These are phyloP conservation scores for Pigoraptor vietnamica DNA, from an alignment of 78 protist species.

Conservation along the genomic window DNA sequence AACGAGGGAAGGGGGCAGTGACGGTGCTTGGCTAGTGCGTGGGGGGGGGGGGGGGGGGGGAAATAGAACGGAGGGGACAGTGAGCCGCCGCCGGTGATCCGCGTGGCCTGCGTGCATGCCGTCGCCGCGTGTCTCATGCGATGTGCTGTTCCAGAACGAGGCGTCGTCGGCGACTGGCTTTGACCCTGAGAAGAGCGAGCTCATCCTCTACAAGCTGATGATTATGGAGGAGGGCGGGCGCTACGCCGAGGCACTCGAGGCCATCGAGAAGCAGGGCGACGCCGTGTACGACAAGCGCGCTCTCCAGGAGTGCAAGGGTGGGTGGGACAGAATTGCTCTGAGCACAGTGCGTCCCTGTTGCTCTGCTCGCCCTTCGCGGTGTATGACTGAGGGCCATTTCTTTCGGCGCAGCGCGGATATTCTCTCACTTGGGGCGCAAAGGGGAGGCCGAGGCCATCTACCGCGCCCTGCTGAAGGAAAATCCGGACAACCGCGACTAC, in stretches of 20 bases:
- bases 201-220: conserved; percentile 46
- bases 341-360: too few species aligned
- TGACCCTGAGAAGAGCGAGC: conserved; percentile 41
- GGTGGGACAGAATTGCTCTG: not conserved
- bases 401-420: not conserved
- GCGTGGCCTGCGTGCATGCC: too few species aligned
- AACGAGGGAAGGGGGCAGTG: too few species aligned
- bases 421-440: not conserved
- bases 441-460: not conserved
- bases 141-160: not conserved
- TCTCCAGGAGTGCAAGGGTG: not conserved
- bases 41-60: too few species aligned
- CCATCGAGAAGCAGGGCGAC: conserved; percentile 7
- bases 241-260: conserved; percentile 11
- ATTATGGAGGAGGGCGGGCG: conserved; percentile 39
- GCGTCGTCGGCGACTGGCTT: not conserved
- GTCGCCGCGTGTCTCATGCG: not conserved
- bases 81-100: too few species aligned
- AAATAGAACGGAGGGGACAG: too few species aligned
- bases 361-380: too few species aligned
- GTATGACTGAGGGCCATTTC: too few species aligned
- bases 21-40: too few species aligned
- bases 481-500: conserved; percentile 44
- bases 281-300: conserved; percentile 2
- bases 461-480: conserved; percentile 39